phyloP scores from a whole-genome alignment of 805 yeast species.

The Wickerhamiella qilinensis region DNA sequence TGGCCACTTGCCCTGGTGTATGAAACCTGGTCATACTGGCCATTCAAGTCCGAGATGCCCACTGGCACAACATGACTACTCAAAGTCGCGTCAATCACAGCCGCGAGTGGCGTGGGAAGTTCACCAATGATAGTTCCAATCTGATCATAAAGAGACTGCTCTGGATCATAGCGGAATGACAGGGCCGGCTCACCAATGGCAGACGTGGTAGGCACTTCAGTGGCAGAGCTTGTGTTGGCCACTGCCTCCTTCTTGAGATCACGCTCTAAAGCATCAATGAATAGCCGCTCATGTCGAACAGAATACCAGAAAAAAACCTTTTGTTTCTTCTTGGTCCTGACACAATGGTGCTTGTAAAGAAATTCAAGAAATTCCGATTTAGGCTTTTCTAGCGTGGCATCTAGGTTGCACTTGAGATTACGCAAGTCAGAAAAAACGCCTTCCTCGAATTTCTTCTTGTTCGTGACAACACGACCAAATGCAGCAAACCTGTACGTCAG shows the following conservation, averaged over 20 bases:
- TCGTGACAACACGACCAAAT: slow-evolving; percentile 71
- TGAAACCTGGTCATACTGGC: not conserved
- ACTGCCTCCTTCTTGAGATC: slow-evolving; percentile 64
- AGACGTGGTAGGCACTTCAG: slow-evolving; percentile 53
- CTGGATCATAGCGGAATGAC: slow-evolving; percentile 48
- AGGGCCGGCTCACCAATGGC: slow-evolving; percentile 66
- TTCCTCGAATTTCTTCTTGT: slow-evolving; percentile 90
- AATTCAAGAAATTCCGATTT: slow-evolving; percentile 72
- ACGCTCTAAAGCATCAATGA: slow-evolving; percentile 85
- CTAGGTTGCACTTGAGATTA: slow-evolving; percentile 60
- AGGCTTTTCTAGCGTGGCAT: slow-evolving; percentile 78
- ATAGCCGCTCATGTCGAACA: slow-evolving; percentile 82
- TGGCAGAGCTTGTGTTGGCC: slow-evolving; percentile 4
- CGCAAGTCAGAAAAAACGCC: slow-evolving; percentile 87
- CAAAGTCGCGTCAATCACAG: slow-evolving; percentile 17
- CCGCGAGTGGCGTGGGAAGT: slow-evolving; percentile 17
- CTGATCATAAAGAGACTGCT: slow-evolving; percentile 23
- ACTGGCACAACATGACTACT: not conserved
- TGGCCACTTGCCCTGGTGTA: not conserved
- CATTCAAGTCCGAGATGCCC: not conserved
- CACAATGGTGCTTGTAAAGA: slow-evolving; percentile 68
- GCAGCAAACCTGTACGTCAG: slow-evolving; percentile 76
- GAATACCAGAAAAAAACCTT: slow-evolving; percentile 94
- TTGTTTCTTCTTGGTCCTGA: slow-evolving; percentile 90
- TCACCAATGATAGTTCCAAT: slow-evolving; percentile 16